phyloP scores from a whole-genome alignment of 495 filamentous ascomycete genomes.

The Aspergillus avenaceus region DNA sequence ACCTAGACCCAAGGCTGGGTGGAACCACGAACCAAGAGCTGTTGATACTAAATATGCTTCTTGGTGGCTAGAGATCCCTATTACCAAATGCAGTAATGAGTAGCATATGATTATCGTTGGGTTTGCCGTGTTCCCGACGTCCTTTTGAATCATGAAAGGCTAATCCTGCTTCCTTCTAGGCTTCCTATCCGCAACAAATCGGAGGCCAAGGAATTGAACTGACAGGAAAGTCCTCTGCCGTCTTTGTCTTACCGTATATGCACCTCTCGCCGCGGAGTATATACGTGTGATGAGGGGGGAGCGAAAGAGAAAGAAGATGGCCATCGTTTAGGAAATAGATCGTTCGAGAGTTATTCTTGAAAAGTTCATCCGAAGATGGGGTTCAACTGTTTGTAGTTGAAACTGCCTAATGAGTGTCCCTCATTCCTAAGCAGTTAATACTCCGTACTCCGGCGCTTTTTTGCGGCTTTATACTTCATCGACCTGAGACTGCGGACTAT shows the following conservation, averaged over 20 bases:
- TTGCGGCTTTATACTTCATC: no score
- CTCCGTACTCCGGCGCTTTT: not conserved
- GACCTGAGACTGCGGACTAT: no score
- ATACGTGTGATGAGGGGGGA: not conserved
- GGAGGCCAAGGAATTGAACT: not conserved
- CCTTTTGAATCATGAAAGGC: not conserved
- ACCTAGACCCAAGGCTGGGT: constrained; percentile 2
- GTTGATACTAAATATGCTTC: not conserved
- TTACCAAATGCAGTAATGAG: not conserved
- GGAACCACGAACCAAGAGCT: not conserved
- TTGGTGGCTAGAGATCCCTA: not conserved
- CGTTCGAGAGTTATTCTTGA: no score
- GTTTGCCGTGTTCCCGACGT: not conserved
- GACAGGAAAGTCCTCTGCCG: not conserved
- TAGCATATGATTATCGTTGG: not conserved
- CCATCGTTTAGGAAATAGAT: no score
- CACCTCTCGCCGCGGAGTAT: not conserved
- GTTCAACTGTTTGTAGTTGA: not conserved
- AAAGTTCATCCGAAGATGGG: not conserved
- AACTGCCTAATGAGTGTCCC: not conserved
- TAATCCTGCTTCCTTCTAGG: not conserved
- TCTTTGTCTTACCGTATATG: not conserved
- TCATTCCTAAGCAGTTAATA: not conserved
- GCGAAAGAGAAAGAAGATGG: no score
- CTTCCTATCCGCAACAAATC: not conserved